Evolutionary conservation across 495 filamentous ascomycete genomes (phyloP).

Genomic region (Parachaetomium inaequale): DNA sequence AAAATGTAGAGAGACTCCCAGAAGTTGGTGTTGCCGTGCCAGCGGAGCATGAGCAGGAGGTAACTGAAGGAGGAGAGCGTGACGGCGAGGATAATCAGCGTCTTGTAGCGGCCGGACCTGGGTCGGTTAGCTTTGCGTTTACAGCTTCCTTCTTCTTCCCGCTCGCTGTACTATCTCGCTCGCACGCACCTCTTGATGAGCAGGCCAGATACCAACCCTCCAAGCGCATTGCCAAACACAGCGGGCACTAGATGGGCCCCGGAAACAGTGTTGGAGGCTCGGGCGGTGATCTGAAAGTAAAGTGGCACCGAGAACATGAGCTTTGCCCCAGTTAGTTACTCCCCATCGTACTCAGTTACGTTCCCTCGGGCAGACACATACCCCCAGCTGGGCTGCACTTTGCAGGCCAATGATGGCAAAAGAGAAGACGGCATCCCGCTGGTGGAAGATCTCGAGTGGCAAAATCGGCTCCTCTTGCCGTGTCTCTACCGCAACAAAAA

Average conservation of each 20-base stretch:
- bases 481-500: conserved; percentile 52
- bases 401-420: conserved; percentile 55
- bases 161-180: neutral
- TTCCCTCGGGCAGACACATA: conserved; percentile 32
- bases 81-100: conserved; percentile 50
- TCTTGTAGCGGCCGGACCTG: conserved; percentile 59
- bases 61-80: conserved; percentile 51
- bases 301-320: conserved; percentile 60
- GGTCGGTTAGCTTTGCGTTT: neutral
- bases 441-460: conserved; percentile 53
- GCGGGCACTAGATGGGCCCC: conserved; percentile 63
- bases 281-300: conserved; percentile 64
- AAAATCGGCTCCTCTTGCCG: conserved; percentile 60
- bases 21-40: conserved; percentile 59
- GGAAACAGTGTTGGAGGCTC: conserved; percentile 52
- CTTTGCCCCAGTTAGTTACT: conserved; percentile 26
- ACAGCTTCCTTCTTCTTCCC: neutral
- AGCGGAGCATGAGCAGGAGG: conserved; percentile 52
- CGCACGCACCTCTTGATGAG: conserved; percentile 47
- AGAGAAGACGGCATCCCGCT: conserved; percentile 51
- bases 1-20: conserved; percentile 61
- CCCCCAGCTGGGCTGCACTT: conserved; percentile 54
- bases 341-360: no score
- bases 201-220: conserved; percentile 56
- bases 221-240: conserved; percentile 62